These are phyloP conservation scores for Chloris gayana DNA, from an alignment of 176 grass and related monocot species.

Conservation along the genomic window DNA sequence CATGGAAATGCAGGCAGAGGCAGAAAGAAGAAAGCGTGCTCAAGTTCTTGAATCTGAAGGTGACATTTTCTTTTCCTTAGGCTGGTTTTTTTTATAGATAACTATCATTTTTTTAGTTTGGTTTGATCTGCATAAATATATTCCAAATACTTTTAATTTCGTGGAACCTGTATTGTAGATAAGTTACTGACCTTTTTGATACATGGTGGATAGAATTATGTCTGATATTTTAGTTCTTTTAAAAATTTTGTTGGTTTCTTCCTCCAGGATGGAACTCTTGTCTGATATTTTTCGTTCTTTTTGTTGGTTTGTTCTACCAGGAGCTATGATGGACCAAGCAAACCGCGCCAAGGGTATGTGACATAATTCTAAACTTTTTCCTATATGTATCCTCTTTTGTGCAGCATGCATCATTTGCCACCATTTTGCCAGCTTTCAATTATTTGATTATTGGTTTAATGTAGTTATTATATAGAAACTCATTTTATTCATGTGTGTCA, in stretches of 20 bases:
- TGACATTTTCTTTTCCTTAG: constrained; percentile 29
- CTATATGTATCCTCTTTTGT: neutral
- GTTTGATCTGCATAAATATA: neutral
- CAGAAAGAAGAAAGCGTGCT: constrained; percentile 93
- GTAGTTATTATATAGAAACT: too few relatives aligned
- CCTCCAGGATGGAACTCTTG: neutral
- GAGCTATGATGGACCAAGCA: constrained; percentile 81
- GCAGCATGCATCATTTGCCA: constrained; percentile 16
- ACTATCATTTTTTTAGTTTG: neutral
- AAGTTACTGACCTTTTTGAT: neutral
- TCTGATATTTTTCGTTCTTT: constrained; percentile 12
- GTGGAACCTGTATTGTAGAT: neutral
- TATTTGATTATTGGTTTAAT: constrained; percentile 11
- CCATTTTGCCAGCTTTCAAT: neutral
- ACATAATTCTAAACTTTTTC: neutral
- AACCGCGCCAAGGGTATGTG: constrained; percentile 91
- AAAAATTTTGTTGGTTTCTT: constrained; percentile 16
- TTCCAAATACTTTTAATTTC: neutral
- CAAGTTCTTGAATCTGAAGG: constrained; percentile 98
- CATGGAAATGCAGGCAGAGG: constrained; percentile 99
- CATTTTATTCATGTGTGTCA: neutral
- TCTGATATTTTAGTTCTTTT: constrained; percentile 11
- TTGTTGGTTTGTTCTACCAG: constrained; percentile 35
- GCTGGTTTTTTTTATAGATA: neutral
- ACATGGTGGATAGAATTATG: neutral